Evolutionary conservation across 805 yeast genomes (phyloP), one percentile per base, ranked within the genome.

Genomic region (Blastobotrys robertii): DNA sequence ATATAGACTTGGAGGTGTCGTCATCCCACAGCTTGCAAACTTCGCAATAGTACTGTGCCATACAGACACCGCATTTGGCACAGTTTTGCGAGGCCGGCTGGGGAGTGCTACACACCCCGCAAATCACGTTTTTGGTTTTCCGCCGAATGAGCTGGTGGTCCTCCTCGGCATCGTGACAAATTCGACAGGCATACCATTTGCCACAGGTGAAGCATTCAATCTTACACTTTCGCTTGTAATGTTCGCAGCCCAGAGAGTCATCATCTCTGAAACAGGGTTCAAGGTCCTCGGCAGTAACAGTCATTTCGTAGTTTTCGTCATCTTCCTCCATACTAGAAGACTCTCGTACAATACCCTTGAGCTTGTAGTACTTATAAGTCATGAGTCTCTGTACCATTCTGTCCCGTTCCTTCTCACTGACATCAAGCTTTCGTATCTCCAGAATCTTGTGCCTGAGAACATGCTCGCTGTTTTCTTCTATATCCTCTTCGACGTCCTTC

Each of bases 1-100:
- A 88, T 16, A 88, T 87, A 48, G 82, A 82, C 56, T 85, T 86
- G 35, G 70, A 65, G 7, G 76, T 67, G 56, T 85, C 92, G 57
- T 85, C 92, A 58, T 87, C 96, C 68, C 82, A 90, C 19, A 88
- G 69, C 46, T 77, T 80, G 65, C 97, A 88, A 39, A 68, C 74
- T 4, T 66, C 68, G 62, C 97, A 88, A 57, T 74, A 86, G 59
- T 90, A 87, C 43, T 73, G 66, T 31, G 94, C 85, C 58, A 88
- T 69, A 40, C 73, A 74, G 38, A 64, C 67, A 36, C 73, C 76
- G 64, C 97, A 88, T 47, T 73, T 68, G 29, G 69, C 67, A 56
- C 97, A 88, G 54, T 73, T 70, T 49, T 77, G 76, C 3, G 73
- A 66, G 1, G 95, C 92, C 4, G 70, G 67, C 59, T 88, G 97